Base-by-base conservation (phyloP, 768 basidiomycete genomes). In the Ramaria sp. region DNA sequence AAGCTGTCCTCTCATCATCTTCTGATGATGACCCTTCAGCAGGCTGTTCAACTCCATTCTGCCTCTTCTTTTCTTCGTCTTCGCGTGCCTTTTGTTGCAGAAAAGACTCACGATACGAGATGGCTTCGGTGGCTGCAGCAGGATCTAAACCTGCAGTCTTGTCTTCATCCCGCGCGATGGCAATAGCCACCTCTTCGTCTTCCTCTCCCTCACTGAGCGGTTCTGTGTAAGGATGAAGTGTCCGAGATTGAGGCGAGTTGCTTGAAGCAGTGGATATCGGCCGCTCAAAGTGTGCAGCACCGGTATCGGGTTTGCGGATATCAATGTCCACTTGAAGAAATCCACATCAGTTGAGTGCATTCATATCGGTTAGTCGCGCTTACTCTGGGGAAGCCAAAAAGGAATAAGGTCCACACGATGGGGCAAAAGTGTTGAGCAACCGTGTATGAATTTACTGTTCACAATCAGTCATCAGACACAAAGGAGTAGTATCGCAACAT, bases 341-440 rank as follows among this genome's bases (percentile, higher is more conserved):
- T 16, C 15, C 28, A 36, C 25, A 28, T 56, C 22, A 47, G 34
- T 57, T 48, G 32, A 13, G 32, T 34, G 3, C 32, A 34, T 34
- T 34, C 7, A 50, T 43, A 32, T 41, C 47, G 48, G 12, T 37
- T 39, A 20, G 10, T 45, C 24, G 22, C 28, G 36, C 77, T 38
- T 66, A 89, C 88, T 96, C 66, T 98, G 94, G 5, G 94, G 94
- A 5, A 94, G 78, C 96, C 96, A 99, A 76, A 97, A 99, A 5
- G 96, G 96, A 34, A 99, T 88, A 22, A 99, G 78, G 63, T 97
- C 88, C 43, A 97, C 94, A 34, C 95, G 85, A 62, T 88, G 80
- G 18, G 94, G 93, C 9, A 98, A 69, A 0, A 98, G 75, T 1
- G 92, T 93, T 2, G 95, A 85, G 65, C 96, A 99, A 24, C 96